phyloP scores from a whole-genome alignment of 768 basidiomycete genomes.

The Mycena vitilis region DNA sequence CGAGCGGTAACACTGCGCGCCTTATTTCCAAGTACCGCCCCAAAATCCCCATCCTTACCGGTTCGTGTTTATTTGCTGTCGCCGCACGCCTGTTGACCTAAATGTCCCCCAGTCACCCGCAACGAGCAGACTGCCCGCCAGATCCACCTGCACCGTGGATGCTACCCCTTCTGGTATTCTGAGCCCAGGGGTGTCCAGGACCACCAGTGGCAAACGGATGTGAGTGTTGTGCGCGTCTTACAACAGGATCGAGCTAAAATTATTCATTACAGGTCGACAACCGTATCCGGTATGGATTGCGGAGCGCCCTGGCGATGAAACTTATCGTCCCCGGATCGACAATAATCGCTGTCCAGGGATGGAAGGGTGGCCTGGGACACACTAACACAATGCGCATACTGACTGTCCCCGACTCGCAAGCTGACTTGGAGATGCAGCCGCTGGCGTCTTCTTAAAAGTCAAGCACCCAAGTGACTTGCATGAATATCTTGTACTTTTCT shows the following conservation, averaged over 20 bases:
- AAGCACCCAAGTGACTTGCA: too few relatives aligned
- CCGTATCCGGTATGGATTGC: conserved; percentile 89
- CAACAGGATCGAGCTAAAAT: conserved; percentile 28
- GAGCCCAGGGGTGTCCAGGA: conserved; percentile 91
- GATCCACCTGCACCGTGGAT: conserved; percentile 95
- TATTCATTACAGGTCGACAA: conserved; percentile 75
- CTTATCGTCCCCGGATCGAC: conserved; percentile 91
- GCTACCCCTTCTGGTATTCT: conserved; percentile 97
- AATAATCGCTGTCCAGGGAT: conserved; percentile 97
- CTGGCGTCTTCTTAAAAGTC: conserved; percentile 45
- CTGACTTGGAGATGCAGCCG: conserved; percentile 82
- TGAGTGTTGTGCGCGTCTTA: conserved; percentile 52
- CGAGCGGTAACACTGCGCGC: conserved; percentile 95
- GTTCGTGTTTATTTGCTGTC: conserved; percentile 56
- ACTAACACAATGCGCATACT: conserved; percentile 91
- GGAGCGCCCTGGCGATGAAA: conserved; percentile 83
- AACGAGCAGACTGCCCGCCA: conserved; percentile 96
- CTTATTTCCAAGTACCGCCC: conserved; percentile 98
- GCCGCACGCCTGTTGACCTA: conserved; percentile 9
- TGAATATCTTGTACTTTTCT: too few relatives aligned
- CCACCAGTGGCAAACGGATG: conserved; percentile 98
- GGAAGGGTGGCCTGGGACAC: conserved; percentile 98
- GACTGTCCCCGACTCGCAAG: conserved; percentile 83
- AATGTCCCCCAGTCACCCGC: conserved; percentile 79
- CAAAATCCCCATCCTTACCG: conserved; percentile 91